phyloP scores from a whole-genome alignment of 352 stramenopile species.

The Phytophthora pistaciae region DNA sequence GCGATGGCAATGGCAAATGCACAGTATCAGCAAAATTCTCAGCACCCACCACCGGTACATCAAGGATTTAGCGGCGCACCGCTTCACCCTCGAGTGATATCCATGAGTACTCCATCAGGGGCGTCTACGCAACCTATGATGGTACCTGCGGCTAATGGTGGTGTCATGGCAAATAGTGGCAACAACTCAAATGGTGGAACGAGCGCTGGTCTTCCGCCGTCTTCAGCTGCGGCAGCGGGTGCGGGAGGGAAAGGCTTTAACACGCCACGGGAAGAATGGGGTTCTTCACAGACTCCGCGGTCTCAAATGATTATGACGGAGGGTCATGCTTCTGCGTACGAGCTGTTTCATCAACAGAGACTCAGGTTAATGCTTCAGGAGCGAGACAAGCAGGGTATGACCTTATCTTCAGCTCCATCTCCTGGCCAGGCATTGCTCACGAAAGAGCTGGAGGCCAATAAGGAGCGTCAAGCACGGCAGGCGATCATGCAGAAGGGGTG shows the following conservation, averaged over 20 bases:
- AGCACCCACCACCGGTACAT: conserved; percentile 30
- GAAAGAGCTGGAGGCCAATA: conserved; percentile 91
- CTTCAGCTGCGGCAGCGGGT: conserved; percentile 40
- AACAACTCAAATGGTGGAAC: conserved; percentile 16
- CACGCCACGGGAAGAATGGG: conserved; percentile 88
- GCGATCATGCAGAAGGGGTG: conserved; percentile 91
- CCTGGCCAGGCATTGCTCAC: conserved; percentile 88
- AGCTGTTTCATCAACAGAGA: conserved; percentile 89
- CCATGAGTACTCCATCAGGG: conserved; percentile 32
- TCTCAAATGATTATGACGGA: conserved; percentile 87
- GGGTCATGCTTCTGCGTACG: conserved; percentile 83
- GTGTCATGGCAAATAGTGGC: conserved; percentile 21
- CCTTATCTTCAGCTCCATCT: conserved; percentile 79
- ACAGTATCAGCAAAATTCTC: conserved; percentile 37
- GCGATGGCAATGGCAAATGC: conserved; percentile 45
- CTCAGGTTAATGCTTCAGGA: conserved; percentile 88
- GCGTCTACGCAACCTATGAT: conserved; percentile 28
- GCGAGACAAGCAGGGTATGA: conserved; percentile 81
- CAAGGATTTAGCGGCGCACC: conserved; percentile 51
- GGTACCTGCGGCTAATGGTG: conserved; percentile 15
- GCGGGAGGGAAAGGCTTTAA: conserved; percentile 59
- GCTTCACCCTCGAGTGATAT: conserved; percentile 39
- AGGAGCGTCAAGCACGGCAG: conserved; percentile 87
- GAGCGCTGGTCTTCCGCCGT: conserved; percentile 48
- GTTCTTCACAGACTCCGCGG: conserved; percentile 84